Evolutionary conservation across 2,329 filamentous ascomycete genomes (phyloP), one percentile per base, ranked within the genome.

Genomic region (Pestalotiopsis sp.): DNA sequence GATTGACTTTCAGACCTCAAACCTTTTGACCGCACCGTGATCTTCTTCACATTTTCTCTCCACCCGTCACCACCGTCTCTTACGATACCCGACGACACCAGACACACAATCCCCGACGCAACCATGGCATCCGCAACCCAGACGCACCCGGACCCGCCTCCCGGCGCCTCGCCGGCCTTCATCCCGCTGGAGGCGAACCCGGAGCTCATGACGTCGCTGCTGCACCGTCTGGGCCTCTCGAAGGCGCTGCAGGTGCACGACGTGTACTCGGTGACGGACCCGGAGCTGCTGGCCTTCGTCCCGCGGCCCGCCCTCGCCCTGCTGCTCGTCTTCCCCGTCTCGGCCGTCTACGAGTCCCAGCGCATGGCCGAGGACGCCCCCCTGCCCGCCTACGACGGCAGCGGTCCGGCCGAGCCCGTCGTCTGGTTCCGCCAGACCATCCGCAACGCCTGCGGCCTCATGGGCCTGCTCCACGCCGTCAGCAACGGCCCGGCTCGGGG

Each of bases 401-500:
- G 83, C 20, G 94, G 94, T 1, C 81, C 86, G 0, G 76, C 75
- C 0, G 93, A 98, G 76, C 91, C 93, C 4, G 93, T 98, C 0
- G 76, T 97, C 7, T 99, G 95, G 96, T 98, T 94, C 85, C 92
- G 89, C 73, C 95, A 98, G 82, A 98, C 94, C 0, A 98, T 98
- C 74, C 88, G 92, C 69, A 97, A 98, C 78, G 94, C 95, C 0
- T 98, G 95, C 78, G 95, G 95, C 0, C 82, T 97, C 58, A 97
- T 98, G 83, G 96, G 92, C 0, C 81, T 98, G 35, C 78, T 98
- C 59, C 96, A 98, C 77, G 92, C 91, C 20, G 88, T 93, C 0
- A 86, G 86, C 59, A 99, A 98, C 78, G 94, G 94, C 0, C 85
- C 86, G 1, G 91, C 92, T 0, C 82, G 86, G 67, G 80, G 81